phyloP scores from a whole-genome alignment of 164 flowering plant genomes.

The Warburgia ugandensis region DNA sequence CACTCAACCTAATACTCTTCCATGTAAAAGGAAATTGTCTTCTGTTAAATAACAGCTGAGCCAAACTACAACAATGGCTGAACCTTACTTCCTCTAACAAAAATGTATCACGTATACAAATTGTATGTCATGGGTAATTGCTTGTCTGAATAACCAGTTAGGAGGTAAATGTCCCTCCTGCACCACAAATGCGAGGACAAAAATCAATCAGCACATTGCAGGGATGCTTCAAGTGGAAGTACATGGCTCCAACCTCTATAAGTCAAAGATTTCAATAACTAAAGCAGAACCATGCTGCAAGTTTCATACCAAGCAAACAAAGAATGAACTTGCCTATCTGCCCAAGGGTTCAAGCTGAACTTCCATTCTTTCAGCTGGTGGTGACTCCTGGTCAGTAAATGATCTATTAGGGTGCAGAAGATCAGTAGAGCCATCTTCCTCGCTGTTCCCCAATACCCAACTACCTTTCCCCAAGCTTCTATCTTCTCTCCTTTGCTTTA shows the following conservation, averaged over 20 bases:
- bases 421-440: slow-evolving; percentile 76
- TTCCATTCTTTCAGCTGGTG: slow-evolving; percentile 60
- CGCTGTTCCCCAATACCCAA: slow-evolving; percentile 79
- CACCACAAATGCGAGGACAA: background rate
- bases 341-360: slow-evolving; percentile 79
- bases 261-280: slow-evolving; percentile 9
- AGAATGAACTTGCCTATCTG: slow-evolving; percentile 31
- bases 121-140: slow-evolving; percentile 14
- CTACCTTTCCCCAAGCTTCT: slow-evolving; percentile 45
- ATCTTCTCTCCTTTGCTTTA: slow-evolving; percentile 30
- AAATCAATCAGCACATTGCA: slow-evolving; percentile 9
- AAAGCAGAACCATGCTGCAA: background rate
- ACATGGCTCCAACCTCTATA: slow-evolving; percentile 8
- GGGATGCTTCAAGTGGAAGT: slow-evolving; percentile 7
- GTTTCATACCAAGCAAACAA: slow-evolving; percentile 12
- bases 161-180: background rate
- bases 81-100: slow-evolving; percentile 13
- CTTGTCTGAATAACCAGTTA: slow-evolving; percentile 7
- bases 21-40: background rate
- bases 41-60: background rate
- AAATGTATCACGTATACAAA: slow-evolving; percentile 21
- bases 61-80: background rate
- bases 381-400: slow-evolving; percentile 27
- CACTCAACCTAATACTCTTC: background rate
- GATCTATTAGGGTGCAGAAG: slow-evolving; percentile 47